These are phyloP conservation scores for Lasiosphaeriaceae sp. DNA, from an alignment of 495 filamentous ascomycete genomes.

Conservation along the genomic window DNA sequence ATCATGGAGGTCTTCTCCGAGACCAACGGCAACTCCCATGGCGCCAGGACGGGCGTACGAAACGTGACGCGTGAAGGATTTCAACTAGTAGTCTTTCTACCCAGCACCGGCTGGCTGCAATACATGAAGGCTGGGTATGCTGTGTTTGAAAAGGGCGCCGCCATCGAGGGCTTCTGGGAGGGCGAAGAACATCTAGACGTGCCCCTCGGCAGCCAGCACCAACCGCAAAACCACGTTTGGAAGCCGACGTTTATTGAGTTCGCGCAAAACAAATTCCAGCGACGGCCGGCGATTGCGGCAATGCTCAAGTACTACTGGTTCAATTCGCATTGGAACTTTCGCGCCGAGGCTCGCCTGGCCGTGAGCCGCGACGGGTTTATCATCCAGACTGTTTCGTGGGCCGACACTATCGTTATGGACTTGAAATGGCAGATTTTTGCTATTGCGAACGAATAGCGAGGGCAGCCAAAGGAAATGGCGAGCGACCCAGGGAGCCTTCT, in stretches of 20 bases:
- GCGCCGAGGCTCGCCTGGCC: not conserved
- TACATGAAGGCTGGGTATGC: not conserved
- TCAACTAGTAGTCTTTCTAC: not conserved
- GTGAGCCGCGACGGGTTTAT: not conserved
- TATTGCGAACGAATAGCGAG: not conserved
- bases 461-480: too few species aligned
- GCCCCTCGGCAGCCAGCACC: not conserved
- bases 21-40: not conserved
- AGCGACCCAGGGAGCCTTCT: too few species aligned
- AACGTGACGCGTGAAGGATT: not conserved
- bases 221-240: not conserved
- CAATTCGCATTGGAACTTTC: not conserved
- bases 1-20: not conserved
- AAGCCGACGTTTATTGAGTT: not conserved
- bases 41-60: not conserved
- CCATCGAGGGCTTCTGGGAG: not conserved
- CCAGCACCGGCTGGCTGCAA: not conserved
- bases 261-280: not conserved
- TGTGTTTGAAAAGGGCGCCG: not conserved
- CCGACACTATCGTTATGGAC: not conserved
- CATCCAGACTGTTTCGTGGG: not conserved
- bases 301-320: not conserved
- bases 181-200: not conserved
- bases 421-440: not conserved
- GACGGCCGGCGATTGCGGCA: not conserved